Base-by-base conservation (phyloP, 1,284 basidiomycete species). In the Entoloma clypeatum region DNA sequence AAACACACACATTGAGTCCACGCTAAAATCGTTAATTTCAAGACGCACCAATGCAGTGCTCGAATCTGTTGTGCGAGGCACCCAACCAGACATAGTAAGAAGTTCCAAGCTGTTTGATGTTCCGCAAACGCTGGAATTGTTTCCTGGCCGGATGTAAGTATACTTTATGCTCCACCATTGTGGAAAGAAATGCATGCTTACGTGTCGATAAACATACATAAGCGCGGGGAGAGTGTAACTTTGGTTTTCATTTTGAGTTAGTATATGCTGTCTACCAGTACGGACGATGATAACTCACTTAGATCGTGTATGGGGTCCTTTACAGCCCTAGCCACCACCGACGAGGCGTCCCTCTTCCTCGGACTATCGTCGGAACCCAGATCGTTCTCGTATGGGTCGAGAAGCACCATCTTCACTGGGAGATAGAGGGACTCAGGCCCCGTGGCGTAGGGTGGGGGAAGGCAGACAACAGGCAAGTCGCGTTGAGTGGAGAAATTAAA, bases 91-190 rank as follows among this genome's bases (percentile, higher is more conserved):
- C 82, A 49, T 77, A 79, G 51, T 79, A 81, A 0, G 80, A 75
- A 3, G 84, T 76, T 0, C 86, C 87, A 2, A 90, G 74, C 53
- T 90, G 87, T 51, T 88, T 88, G 53, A 90, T 75, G 43, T 75
- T 61, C 18, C 86, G 70, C 27, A 90, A 66, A 7, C 86, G 70
- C 52, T 89, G 86, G 53, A 88, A 88, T 38, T 86, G 81, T 34
- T 68, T 72, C 3, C 86, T n/a, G n/a, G n/a, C n/a, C n/a, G n/a
- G n/a, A n/a, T 88, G 47, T 14, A 31, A 28, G 23, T 27, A 36
- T 26, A 35, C 29, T n/a, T 18, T 19, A 22, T 16, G n/a, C 28
- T 23, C 21, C 22, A 25, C 21, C 27, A 17, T 35, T 5, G 17
- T 22, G 8, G 10, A 18, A 5, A 16, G 14, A 11, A 26, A 27